Percentiles rank a stretch among this genome's conserved stretches.
phyloP scores from a whole-genome alignment of 192 early-diverging fungal species.

The Pecoramyces ruminantium region DNA sequence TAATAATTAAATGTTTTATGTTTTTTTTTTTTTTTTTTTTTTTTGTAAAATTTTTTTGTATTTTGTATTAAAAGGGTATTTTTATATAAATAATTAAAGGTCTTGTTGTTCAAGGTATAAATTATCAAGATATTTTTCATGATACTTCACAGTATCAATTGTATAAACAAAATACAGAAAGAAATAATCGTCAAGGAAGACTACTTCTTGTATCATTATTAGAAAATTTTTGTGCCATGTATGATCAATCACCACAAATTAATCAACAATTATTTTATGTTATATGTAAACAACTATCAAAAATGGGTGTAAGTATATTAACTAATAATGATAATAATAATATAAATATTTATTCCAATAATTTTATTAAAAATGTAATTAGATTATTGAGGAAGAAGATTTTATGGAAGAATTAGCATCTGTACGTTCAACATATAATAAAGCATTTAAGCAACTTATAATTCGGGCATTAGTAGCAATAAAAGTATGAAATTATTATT shows the following conservation, averaged over 20 bases:
- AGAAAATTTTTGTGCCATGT: constrained; percentile 77
- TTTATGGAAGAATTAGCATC: constrained; percentile 68
- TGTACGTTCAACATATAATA: constrained; percentile 68
- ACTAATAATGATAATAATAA: constrained; percentile 9
- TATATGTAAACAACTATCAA: constrained; percentile 68
- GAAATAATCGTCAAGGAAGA: constrained; percentile 44
- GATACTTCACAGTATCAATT: not conserved
- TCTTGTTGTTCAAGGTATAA: not conserved
- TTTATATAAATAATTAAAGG: no score
- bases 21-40: no score
- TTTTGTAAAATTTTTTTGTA: no score
- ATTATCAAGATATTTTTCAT: not conserved
- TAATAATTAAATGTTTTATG: no score
- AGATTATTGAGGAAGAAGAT: constrained; percentile 26
- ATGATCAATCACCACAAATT: constrained; percentile 69
- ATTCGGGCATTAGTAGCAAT: constrained; percentile 58
- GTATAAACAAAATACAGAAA: not conserved
- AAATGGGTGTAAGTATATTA: constrained; percentile 69
- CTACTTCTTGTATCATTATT: constrained; percentile 74
- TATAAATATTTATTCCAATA: not conserved
- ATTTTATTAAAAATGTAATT: not conserved
- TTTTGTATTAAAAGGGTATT: no score
- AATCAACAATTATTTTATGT: constrained; percentile 73
- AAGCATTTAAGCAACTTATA: constrained; percentile 70
- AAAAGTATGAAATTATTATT: not conserved